Percentiles rank a stretch among this genome's conserved stretches.
Evolutionary conservation across 163 green algal genomes (phyloP).

Genomic region (Scenedesmus sp.): DNA sequence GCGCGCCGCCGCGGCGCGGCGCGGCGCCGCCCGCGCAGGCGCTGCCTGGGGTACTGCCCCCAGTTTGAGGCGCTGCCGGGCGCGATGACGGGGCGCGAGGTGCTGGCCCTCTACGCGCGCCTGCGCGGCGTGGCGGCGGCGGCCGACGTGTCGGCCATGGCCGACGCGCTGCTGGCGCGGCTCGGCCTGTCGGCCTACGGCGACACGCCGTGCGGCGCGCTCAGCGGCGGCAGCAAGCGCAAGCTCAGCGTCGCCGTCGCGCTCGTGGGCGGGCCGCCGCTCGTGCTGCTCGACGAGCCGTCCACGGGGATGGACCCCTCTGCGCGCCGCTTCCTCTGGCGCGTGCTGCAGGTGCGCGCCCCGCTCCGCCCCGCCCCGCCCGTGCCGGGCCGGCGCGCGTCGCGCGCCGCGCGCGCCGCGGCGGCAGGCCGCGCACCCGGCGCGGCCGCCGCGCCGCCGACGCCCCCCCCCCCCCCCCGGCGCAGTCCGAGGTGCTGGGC

Average conservation of each 20-base stretch:
- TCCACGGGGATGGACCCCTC: slow-evolving; percentile 85
- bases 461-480: background rate
- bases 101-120: slow-evolving; percentile 59
- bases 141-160: slow-evolving; percentile 39
- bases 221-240: slow-evolving; percentile 81
- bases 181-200: slow-evolving; percentile 40
- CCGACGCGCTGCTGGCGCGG: slow-evolving; percentile 51
- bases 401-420: too few species aligned
- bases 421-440: too few species aligned
- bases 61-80: slow-evolving; percentile 80
- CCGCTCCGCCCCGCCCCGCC: background rate
- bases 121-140: slow-evolving; percentile 63
- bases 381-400: too few species aligned
- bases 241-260: slow-evolving; percentile 82
- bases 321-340: slow-evolving; percentile 78
- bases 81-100: slow-evolving; percentile 72
- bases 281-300: slow-evolving; percentile 74
- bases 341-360: slow-evolving; percentile 58
- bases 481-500: slow-evolving; percentile 27
- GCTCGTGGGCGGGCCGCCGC: slow-evolving; percentile 68
- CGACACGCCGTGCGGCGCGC: slow-evolving; percentile 61
- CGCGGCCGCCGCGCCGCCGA: too few species aligned
- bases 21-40: too few species aligned
- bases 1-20: too few species aligned
- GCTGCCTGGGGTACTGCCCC: slow-evolving; percentile 83